Evolutionary conservation across 2,329 filamentous ascomycete genomes (phyloP), one percentile per base, ranked within the genome.

Genomic region (Bipolaris zeicola): DNA sequence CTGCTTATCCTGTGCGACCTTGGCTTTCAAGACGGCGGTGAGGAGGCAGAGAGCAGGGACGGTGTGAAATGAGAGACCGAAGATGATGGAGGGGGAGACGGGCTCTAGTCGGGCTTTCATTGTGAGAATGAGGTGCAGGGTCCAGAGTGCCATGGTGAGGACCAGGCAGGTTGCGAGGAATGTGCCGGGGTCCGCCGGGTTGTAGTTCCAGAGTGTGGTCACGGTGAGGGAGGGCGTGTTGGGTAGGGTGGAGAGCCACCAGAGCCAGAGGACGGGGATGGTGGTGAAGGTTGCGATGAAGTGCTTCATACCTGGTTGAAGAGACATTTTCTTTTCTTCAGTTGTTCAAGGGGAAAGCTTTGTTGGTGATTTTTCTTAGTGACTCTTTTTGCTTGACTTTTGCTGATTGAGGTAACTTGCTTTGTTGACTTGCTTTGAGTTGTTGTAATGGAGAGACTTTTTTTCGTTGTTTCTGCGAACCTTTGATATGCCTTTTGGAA

Each of bases 1-100:
- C 3, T 41, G 44, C 2, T 22, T 18, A 18, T 67, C 61, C 1
- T 42, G 16, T 1, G 46, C 45, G 0, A 8, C 8, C 0, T 65
- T 24, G 1, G 64, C 50, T 4, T 53, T 44, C 6, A 48, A 34
- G 1, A 53, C 39, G 1, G 58, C 55, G 8, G 20, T 20, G 2
- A 61, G 34, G 3, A 69, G 33, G 1, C 55, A 45, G 0, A 56
- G 10, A 0, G 60, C 46, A 1, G 64, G 60, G 8, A 59, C 53
- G 6, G 46, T 36, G 33, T 69, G 67, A 2, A 46, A 55, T 2
- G 60, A 18, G 7, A 69, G 54, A 26, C 50, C 33, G 18, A 14
- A n/a, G 1, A 36, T 11, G 2, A 46, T 11, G 1, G 13, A 22
- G 1, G 6, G 2, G 8, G 44, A 36, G 16, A 46, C 5, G 4